Base-by-base conservation (phyloP, 2,329 filamentous ascomycete genomes). In the Juglanconis juglandina region DNA sequence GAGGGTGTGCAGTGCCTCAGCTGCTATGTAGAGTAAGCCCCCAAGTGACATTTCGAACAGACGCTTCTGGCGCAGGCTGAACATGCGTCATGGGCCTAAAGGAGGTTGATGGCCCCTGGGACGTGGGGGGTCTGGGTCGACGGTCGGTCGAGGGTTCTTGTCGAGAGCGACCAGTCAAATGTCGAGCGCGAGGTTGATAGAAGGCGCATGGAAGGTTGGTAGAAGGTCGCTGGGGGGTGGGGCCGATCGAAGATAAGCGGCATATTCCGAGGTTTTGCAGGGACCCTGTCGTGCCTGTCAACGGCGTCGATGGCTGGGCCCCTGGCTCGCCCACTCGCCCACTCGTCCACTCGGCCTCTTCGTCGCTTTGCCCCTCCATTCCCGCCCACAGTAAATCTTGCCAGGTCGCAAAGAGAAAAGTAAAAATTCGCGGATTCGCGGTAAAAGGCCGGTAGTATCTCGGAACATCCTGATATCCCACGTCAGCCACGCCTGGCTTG, bases 191-290 rank as follows among this genome's bases (percentile, higher is more conserved):
- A 24, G 24, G 24, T 24, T 24, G 24, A 24, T 42, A 11, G 58
- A 61, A 52, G 35, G 13, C 46, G n/a, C 41, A 61, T 52, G 50
- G 61, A 63, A 63, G 58, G 51, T 6, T 13, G n/a, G 54, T 61
- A 39, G 50, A 58, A 57, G 54, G 61, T 48, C 42, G 24, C 14
- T 11, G 33, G 52, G 53, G 42, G 37, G 48, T 24, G 24, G 24
- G 24, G 24, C 24, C 24, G 24, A 24, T 24, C 24, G 24, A 24
- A 24, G 24, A 24, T 24, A 24, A 46, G 42, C 9, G 17, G 39
- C 39, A 13, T 42, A 42, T 42, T 42, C 39, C 39, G 39, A 42
- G 39, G 24, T 24, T 24, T 24, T 42, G 7, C 10, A 13, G 10
- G 39, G 39, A 4, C n/a, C 37, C 39, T 42, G 39, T 10, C 10